Evolutionary conservation across 495 filamentous ascomycete species (phyloP).

Genomic region (Podospora appendiculata): DNA sequence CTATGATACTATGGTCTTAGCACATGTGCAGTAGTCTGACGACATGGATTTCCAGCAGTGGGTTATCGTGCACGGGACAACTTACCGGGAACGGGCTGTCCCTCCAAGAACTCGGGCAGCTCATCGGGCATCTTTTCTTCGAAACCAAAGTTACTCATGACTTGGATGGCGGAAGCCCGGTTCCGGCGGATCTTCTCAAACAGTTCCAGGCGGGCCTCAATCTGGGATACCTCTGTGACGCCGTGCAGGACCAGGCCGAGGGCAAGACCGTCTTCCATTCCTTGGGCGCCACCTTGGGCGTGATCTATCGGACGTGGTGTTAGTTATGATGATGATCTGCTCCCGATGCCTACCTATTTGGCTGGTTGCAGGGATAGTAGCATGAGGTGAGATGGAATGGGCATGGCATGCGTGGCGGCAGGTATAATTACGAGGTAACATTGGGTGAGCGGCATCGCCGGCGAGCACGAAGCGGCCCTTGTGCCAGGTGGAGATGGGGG

Average conservation of each 20-base stretch:
- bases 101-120: slow-evolving; percentile 7
- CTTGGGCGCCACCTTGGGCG: slow-evolving; percentile 40
- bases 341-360: no score
- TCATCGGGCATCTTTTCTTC: slow-evolving; percentile 11
- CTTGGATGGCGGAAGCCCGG: slow-evolving; percentile 45
- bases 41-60: neutral
- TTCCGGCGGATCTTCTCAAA: slow-evolving; percentile 45
- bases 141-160: slow-evolving; percentile 29
- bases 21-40: neutral
- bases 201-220: slow-evolving; percentile 35
- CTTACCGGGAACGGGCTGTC: slow-evolving; percentile 7
- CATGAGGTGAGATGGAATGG: no score
- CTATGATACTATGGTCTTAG: neutral
- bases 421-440: slow-evolving; percentile 32
- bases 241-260: slow-evolving; percentile 26
- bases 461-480: slow-evolving; percentile 31
- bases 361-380: no score
- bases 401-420: neutral
- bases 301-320: slow-evolving; percentile 24
- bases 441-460: slow-evolving; percentile 44
- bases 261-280: slow-evolving; percentile 36
- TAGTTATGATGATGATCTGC: neutral
- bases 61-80: neutral
- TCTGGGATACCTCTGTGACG: slow-evolving; percentile 12
- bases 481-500: slow-evolving; percentile 24